These are phyloP conservation scores for Manihot esculenta DNA, from an alignment of 441 rosid genomes.

Conservation along the genomic window DNA sequence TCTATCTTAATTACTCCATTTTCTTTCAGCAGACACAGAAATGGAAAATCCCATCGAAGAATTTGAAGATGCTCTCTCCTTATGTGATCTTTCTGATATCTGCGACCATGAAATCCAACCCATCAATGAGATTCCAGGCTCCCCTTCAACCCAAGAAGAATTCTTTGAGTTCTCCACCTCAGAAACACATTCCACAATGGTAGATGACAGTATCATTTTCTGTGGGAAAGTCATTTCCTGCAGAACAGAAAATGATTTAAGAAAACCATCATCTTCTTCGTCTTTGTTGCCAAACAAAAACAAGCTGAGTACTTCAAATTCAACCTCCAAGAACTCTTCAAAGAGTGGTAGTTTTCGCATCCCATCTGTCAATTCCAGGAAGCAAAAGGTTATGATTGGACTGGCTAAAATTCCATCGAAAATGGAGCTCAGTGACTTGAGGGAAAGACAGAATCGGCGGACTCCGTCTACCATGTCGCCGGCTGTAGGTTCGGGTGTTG, in stretches of 20 bases:
- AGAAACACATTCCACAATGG: background rate
- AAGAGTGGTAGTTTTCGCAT: background rate
- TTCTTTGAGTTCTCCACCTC: slow-evolving; percentile 32
- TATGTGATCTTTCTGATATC: slow-evolving; percentile 27
- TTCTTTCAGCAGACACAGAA: background rate
- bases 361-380: background rate
- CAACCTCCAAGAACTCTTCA: background rate
- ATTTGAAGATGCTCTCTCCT: slow-evolving; percentile 34
- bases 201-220: slow-evolving; percentile 22
- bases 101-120: slow-evolving; percentile 6
- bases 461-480: slow-evolving; percentile 9
- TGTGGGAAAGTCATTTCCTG: slow-evolving; percentile 26
- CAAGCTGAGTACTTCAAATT: background rate
- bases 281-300: background rate
- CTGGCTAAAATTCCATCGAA: slow-evolving; percentile 22
- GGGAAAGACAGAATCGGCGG: slow-evolving; percentile 20
- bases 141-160: slow-evolving; percentile 3
- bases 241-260: background rate
- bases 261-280: background rate
- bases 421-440: slow-evolving; percentile 27
- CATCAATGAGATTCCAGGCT: no score
- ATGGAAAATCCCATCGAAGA: slow-evolving; percentile 15
- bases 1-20: no score
- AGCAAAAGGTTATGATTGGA: slow-evolving; percentile 24
- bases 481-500: background rate